phyloP scores from a whole-genome alignment of 2,329 filamentous ascomycete species.

The Madurella fahalii region DNA sequence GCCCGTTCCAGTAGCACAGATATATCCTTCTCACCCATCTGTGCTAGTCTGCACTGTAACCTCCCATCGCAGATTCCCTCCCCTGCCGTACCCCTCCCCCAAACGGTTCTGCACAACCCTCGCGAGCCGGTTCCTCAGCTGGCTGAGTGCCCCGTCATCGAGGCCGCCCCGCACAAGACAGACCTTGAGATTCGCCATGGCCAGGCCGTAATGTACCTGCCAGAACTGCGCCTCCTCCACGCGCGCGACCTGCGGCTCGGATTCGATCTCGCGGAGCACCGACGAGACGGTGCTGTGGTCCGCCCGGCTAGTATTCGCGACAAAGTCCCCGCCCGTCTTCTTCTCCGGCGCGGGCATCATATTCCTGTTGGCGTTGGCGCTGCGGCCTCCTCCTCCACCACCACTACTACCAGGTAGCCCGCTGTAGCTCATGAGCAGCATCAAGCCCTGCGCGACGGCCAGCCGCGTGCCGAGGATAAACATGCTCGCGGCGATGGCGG shows the following conservation, averaged over 20 bases:
- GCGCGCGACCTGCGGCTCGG: slow-evolving; percentile 67
- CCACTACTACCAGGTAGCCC: slow-evolving; percentile 30
- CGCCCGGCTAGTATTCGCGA: slow-evolving; percentile 24
- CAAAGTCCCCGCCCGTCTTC: slow-evolving; percentile 5
- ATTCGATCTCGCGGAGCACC: slow-evolving; percentile 80
- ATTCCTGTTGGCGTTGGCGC: not conserved
- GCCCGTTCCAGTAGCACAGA: not conserved
- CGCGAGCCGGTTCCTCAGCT: slow-evolving; percentile 70
- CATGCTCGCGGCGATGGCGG: slow-evolving; percentile 81
- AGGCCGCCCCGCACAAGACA: slow-evolving; percentile 55
- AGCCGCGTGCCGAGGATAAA: slow-evolving; percentile 79
- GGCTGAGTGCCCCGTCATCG: slow-evolving; percentile 67
- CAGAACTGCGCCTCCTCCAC: slow-evolving; percentile 94
- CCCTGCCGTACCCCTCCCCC: slow-evolving; percentile 80
- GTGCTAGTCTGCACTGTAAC: slow-evolving; percentile 75
- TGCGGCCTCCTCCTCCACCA: not conserved
- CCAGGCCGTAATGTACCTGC: slow-evolving; percentile 97
- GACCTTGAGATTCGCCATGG: slow-evolving; percentile 90
- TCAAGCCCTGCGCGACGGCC: slow-evolving; percentile 80
- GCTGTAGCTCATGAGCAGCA: slow-evolving; percentile 90
- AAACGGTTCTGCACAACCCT: slow-evolving; percentile 80
- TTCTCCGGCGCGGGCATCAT: slow-evolving; percentile 14
- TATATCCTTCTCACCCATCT: slow-evolving; percentile 24
- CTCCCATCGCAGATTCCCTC: slow-evolving; percentile 82
- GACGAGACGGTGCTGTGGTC: slow-evolving; percentile 55